Conservation (phyloP, 1,284 basidiomycete genomes). For the Fomes fomentarius region DNA sequence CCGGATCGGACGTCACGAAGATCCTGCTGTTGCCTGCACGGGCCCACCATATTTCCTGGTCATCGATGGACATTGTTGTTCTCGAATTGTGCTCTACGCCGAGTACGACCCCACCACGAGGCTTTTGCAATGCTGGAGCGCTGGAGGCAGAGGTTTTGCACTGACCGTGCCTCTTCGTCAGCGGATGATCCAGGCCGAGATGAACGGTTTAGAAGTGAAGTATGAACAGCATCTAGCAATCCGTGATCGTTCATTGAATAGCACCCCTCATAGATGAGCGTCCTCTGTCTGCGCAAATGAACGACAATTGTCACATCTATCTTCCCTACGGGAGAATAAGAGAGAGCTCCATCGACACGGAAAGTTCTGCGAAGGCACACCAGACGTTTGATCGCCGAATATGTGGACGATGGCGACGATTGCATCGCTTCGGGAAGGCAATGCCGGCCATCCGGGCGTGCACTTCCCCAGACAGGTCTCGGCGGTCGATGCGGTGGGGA, state of each 20-base stretch:
- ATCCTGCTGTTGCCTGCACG: constrained; percentile 1
- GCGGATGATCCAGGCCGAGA: neutral
- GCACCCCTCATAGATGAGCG: neutral
- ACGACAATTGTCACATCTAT: neutral
- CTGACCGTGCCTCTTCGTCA: neutral
- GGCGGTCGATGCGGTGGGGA: constrained; percentile 12
- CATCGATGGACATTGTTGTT: constrained; percentile 17
- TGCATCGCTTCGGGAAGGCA: neutral
- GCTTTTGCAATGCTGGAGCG: neutral
- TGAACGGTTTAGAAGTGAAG: neutral
- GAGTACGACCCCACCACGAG: constrained; percentile 1
- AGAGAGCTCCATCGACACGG: neutral
- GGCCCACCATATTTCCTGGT: constrained; percentile 1
- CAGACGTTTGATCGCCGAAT: constrained; percentile 26
- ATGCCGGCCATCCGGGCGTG: constrained; percentile 6
- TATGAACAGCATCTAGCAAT: neutral
- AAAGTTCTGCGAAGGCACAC: constrained; percentile 11
- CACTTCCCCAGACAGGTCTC: constrained; percentile 10
- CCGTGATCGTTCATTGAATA: neutral
- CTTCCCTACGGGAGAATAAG: neutral
- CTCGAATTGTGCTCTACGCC: constrained; percentile 3
- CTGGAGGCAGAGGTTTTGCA: neutral
- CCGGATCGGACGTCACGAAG: constrained; percentile 14
- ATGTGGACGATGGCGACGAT: constrained; percentile 7
- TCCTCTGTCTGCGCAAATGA: neutral